These are phyloP conservation scores for Penicillium sp. DNA, from an alignment of 2,329 filamentous ascomycete species.

Conservation along the genomic window DNA sequence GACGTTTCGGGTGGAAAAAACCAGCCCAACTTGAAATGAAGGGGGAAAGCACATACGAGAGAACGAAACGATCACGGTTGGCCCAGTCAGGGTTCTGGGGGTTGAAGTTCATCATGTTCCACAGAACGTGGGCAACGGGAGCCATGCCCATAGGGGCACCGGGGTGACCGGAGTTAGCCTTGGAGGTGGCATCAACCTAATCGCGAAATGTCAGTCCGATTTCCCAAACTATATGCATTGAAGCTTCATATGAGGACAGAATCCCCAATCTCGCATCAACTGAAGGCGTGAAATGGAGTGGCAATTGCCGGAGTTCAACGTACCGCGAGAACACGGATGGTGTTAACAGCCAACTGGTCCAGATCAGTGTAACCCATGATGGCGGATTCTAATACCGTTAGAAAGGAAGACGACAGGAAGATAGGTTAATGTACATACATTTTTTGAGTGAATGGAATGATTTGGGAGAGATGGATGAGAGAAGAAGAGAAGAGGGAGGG, in stretches of 20 bases:
- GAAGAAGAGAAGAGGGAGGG: constrained; percentile 24
- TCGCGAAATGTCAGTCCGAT: constrained; percentile 10
- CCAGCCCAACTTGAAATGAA: background rate
- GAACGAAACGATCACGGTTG: constrained; percentile 97
- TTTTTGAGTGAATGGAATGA: constrained; percentile 15
- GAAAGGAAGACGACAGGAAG: constrained; percentile 7
- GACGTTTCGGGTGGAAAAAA: background rate
- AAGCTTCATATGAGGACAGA: background rate
- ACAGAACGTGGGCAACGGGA: constrained; percentile 92
- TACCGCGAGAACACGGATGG: constrained; percentile 94
- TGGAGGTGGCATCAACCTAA: constrained; percentile 94
- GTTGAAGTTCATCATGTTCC: constrained; percentile 99
- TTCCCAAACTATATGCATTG: background rate
- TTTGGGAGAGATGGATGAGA: constrained; percentile 20
- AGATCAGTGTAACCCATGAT: constrained; percentile 85
- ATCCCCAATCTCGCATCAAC: constrained; percentile 3
- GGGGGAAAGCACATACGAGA: constrained; percentile 72
- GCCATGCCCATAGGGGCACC: constrained; percentile 98
- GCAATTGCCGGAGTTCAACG: constrained; percentile 44
- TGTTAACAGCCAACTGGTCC: constrained; percentile 94
- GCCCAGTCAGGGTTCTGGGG: constrained; percentile 97
- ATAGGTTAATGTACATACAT: constrained; percentile 10
- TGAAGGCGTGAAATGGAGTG: background rate
- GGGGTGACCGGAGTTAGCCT: constrained; percentile 96
- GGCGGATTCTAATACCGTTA: constrained; percentile 37